A percentile compares a stretch with the other conserved stretches of the same genome.
Conservation (phyloP, 2,329 filamentous ascomycete genomes). For the Knoxdaviesia proteae region DNA sequence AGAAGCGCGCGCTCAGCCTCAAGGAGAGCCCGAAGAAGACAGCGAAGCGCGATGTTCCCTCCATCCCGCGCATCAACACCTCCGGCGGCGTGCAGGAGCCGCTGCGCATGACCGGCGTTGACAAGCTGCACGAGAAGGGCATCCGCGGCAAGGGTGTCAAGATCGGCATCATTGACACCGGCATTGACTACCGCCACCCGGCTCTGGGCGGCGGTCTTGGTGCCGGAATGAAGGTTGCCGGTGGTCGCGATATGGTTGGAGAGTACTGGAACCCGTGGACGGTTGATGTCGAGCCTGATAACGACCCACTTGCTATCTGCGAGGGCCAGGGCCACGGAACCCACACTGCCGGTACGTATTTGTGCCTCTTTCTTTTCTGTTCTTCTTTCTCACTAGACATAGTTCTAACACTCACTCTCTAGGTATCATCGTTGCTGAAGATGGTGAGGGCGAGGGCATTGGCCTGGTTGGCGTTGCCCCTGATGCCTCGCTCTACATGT, state of each 20-base stretch:
- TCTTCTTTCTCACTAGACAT: too few relatives aligned
- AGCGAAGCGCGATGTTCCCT: too few relatives aligned
- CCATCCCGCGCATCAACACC: too few relatives aligned
- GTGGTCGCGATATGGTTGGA: slow-evolving; percentile 37
- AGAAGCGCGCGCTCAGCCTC: too few relatives aligned
- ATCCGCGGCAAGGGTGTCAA: slow-evolving; percentile 16
- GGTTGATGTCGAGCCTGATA: slow-evolving; percentile 8
- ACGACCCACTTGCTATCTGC: slow-evolving; percentile 26
- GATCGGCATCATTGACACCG: slow-evolving; percentile 18
- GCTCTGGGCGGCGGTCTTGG: slow-evolving; percentile 42
- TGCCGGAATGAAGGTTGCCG: slow-evolving; percentile 31
- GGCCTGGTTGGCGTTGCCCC: slow-evolving; percentile 15
- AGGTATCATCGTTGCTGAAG: slow-evolving; percentile 32
- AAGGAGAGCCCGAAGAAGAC: too few relatives aligned
- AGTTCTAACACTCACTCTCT: slow-evolving; percentile 16
- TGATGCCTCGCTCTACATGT: slow-evolving; percentile 6
- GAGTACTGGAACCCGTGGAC: slow-evolving; percentile 1
- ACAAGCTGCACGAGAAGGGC: slow-evolving; percentile 16
- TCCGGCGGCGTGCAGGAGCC: too few relatives aligned
- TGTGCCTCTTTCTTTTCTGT: too few relatives aligned
- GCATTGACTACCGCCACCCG: slow-evolving; percentile 13
- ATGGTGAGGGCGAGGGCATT: slow-evolving; percentile 27
- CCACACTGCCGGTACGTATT: slow-evolving; percentile 11
- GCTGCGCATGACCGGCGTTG: slow-evolving; percentile 13
- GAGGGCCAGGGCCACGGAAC: slow-evolving; percentile 23